Evolutionary conservation across 352 stramenopile genomes (phyloP).

Genomic region (Globisporangium spiculum): DNA sequence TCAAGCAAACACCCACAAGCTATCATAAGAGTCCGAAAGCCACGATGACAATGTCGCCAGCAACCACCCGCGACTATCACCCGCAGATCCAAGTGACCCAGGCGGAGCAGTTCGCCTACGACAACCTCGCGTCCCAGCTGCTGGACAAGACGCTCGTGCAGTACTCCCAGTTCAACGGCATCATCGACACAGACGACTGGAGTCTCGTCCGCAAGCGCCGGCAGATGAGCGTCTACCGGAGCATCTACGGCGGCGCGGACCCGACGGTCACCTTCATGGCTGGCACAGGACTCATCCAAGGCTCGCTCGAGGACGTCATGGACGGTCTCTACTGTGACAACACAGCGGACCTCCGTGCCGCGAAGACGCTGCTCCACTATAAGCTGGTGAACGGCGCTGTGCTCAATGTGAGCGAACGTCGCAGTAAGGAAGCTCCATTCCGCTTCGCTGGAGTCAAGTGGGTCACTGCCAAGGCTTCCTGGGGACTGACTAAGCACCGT

Average conservation of each 20-base stretch:
- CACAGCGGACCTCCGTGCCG: constrained; percentile 28
- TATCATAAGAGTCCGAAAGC: no score
- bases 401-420: constrained; percentile 28
- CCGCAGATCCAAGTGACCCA: constrained; percentile 1
- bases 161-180: constrained; percentile 14
- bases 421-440: constrained; percentile 26
- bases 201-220: constrained; percentile 8
- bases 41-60: neutral
- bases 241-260: neutral
- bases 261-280: constrained; percentile 1
- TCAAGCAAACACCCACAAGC: neutral
- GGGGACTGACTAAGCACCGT: constrained; percentile 28
- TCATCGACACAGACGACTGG: constrained; percentile 13
- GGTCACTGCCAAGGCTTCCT: constrained; percentile 26
- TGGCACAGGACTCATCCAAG: constrained; percentile 8
- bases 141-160: constrained; percentile 1
- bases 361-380: constrained; percentile 29
- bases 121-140: constrained; percentile 1
- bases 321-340: constrained; percentile 38
- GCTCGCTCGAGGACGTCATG: constrained; percentile 31
- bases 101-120: constrained; percentile 9
- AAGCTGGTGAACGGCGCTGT: constrained; percentile 26
- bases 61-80: constrained; percentile 3
- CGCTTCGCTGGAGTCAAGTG: constrained; percentile 44
- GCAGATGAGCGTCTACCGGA: constrained; percentile 14